A percentile compares a stretch with the other conserved stretches of the same genome.
Evolutionary conservation across 2,329 filamentous ascomycete species (phyloP).

Genomic region (Cercospora sp.): DNA sequence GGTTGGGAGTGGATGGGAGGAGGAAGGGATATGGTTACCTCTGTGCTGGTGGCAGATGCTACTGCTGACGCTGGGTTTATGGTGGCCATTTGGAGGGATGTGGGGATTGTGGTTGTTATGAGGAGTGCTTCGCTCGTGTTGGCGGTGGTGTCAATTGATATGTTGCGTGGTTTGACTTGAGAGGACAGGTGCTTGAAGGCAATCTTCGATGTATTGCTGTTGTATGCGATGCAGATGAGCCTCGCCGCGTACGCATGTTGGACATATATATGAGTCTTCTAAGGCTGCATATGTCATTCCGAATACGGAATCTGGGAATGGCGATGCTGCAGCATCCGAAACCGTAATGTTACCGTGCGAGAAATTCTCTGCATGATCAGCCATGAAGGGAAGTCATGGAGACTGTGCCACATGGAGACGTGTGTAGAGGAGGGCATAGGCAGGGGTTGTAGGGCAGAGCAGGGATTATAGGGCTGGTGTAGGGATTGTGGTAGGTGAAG

Average conservation of each 20-base stretch:
- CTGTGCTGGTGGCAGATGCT: conserved; percentile 8
- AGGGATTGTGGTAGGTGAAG: neutral
- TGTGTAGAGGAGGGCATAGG: neutral
- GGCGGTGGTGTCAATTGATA: neutral
- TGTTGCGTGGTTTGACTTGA: neutral
- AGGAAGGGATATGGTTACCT: neutral
- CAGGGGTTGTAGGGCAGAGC: conserved; percentile 3
- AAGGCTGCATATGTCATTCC: neutral
- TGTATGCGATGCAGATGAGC: neutral
- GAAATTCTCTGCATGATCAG: conserved; percentile 9
- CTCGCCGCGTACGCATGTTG: neutral
- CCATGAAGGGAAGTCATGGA: neutral
- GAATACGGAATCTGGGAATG: neutral
- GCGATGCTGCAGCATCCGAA: neutral
- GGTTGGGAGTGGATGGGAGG: too few species aligned
- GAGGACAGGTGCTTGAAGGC: neutral
- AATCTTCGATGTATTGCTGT: neutral
- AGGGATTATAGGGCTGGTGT: conserved; percentile 3
- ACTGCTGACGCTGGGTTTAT: conserved; percentile 4
- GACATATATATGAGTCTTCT: neutral
- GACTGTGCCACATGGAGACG: neutral
- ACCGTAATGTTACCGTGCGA: conserved; percentile 1
- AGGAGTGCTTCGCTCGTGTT: neutral
- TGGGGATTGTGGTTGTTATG: neutral
- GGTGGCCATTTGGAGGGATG: conserved; percentile 1